Evolutionary conservation across 116 monocot species (phyloP).

Genomic region (Dioscorea cayenensis): DNA sequence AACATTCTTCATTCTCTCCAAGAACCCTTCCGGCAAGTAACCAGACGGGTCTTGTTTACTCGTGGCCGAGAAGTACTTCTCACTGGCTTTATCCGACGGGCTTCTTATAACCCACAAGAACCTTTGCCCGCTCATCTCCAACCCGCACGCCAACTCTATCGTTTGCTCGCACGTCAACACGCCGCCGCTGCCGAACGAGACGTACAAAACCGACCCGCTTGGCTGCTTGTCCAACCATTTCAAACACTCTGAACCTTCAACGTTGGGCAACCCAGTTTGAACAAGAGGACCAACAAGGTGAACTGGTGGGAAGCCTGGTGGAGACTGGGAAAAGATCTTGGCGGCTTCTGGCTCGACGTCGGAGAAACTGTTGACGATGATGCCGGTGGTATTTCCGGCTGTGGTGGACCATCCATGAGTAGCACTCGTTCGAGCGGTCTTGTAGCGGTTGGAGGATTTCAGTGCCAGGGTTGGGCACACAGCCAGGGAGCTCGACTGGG

Average conservation of each 20-base stretch:
- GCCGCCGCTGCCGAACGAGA: slow-evolving; percentile 76
- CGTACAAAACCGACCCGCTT: slow-evolving; percentile 51
- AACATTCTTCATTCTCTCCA: slow-evolving; percentile 41
- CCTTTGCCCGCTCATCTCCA: slow-evolving; percentile 61
- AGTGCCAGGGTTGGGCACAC: slow-evolving; percentile 21
- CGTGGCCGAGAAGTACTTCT: slow-evolving; percentile 15
- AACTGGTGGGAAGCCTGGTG: slow-evolving; percentile 17
- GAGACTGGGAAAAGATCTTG: slow-evolving; percentile 2
- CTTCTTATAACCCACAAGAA: slow-evolving; percentile 65
- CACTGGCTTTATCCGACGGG: slow-evolving; percentile 25
- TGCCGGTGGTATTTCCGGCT: slow-evolving; percentile 13
- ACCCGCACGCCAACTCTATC: slow-evolving; percentile 63
- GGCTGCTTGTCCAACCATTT: slow-evolving; percentile 56
- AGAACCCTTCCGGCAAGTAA: slow-evolving; percentile 54
- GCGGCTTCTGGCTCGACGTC: slow-evolving; percentile 23
- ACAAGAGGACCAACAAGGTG: slow-evolving; percentile 30
- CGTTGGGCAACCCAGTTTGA: neutral
- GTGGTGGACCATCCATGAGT: slow-evolving; percentile 19
- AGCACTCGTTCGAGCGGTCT: slow-evolving; percentile 18
- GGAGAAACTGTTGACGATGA: slow-evolving; percentile 34
- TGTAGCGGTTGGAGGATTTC: slow-evolving; percentile 26
- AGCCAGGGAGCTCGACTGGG: slow-evolving; percentile 33
- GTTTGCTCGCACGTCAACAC: slow-evolving; percentile 42
- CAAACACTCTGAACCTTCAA: neutral
- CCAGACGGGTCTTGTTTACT: slow-evolving; percentile 19